A percentile compares a stretch with the other conserved stretches of the same genome.
phyloP scores from a whole-genome alignment of 352 stramenopile genomes.

The Phytophthora citricola region DNA sequence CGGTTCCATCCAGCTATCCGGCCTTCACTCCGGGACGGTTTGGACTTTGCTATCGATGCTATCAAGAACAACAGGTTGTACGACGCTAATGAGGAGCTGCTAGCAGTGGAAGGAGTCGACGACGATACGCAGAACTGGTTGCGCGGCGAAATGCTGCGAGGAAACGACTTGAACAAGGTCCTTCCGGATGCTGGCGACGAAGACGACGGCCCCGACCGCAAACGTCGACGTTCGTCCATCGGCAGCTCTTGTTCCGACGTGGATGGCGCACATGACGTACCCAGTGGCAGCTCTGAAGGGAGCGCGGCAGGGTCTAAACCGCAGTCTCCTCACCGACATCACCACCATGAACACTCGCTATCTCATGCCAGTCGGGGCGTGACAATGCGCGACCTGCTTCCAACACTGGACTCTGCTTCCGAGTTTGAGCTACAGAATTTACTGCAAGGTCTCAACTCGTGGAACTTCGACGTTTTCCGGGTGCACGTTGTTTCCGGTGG shows the following conservation, averaged over 20 bases:
- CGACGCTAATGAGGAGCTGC: conserved; percentile 76
- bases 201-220: conserved; percentile 24
- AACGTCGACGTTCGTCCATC: conserved; percentile 28
- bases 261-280: conserved; percentile 10
- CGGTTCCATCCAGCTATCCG: conserved; percentile 77
- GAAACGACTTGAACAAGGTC: conserved; percentile 73
- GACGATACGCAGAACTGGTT: conserved; percentile 88
- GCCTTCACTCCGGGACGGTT: conserved; percentile 53
- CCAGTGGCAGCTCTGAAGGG: conserved; percentile 17
- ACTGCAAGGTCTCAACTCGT: conserved; percentile 57
- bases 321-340: conserved; percentile 22
- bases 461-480: conserved; percentile 84
- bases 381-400: conserved; percentile 74
- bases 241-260: conserved; percentile 31
- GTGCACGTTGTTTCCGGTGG: conserved; percentile 70
- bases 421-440: conserved; percentile 80
- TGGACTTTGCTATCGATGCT: conserved; percentile 85
- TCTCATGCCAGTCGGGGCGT: conserved; percentile 38
- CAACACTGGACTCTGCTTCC: conserved; percentile 58
- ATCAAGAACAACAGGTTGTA: conserved; percentile 91
- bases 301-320: conserved; percentile 7
- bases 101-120: conserved; percentile 74
- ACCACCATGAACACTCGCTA: conserved; percentile 27
- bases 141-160: conserved; percentile 75
- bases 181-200: conserved; percentile 53